Base-by-base conservation (phyloP, 352 stramenopile species). In the Globisporangium recalcitrans region DNA sequence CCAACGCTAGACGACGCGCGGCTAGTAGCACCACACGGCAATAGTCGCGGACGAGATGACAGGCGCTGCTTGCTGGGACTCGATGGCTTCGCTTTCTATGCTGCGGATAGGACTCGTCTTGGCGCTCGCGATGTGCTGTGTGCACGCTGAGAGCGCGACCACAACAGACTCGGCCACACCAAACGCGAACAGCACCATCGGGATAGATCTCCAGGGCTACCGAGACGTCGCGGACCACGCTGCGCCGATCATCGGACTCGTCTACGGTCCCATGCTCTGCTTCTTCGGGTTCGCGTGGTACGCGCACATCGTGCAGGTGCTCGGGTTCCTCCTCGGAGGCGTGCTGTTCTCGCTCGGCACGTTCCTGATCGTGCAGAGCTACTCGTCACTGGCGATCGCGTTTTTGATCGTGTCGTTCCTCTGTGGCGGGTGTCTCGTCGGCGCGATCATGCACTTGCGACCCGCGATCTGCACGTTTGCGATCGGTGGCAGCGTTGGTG, bases 221-320 rank as follows among this genome's bases (percentile, higher is more conserved):
- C 31, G 8, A 27, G 10, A 48, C 42, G 24, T 67, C 40, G 31
- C 27, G 14, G 44, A 62, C 24, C 53, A 29, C 22, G 54, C 51
- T 2, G 24, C 38, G 1, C 61, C 61, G 34, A 58, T 67, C 52
- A 34, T 70, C 26, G 60, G 55, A 1, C 71, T 75, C 16, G 46
- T 71, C 34, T 55, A 62, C 21, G 71, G 69, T 1, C 38, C 64
- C 8, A 29, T 75, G 44, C 49, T 77, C n/a, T 68, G 63, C 21
- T 53, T 78, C 55, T 62, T 68, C 27, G 71, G 71, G 9, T 71
- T 78, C 51, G 36, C 62, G 40, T 64, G 72, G 52, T 62, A 58
- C 24, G 26, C 34, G 19, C 40, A 57, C 42, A 51, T 72, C 32
- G 64, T 59, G 27, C 52, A 72, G 46, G 40, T 59, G 34, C n/a